A percentile compares a stretch with the other conserved stretches of the same genome.
These are phyloP conservation scores for Oryza glaberrima DNA, from an alignment of 176 grass and related monocot species.

Conservation along the genomic window DNA sequence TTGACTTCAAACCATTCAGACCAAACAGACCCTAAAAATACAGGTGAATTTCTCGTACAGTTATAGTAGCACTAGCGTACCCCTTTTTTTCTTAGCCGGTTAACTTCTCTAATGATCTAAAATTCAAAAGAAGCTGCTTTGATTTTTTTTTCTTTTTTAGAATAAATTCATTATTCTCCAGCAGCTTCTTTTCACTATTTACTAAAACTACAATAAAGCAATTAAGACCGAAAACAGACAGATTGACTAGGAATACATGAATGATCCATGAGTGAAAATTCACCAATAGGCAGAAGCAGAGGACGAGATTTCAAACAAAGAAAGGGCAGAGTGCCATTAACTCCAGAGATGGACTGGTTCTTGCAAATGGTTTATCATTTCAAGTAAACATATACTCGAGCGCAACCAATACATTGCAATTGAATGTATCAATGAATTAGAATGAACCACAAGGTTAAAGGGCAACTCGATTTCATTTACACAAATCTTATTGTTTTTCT, in stretches of 20 bases:
- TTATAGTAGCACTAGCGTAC: no score
- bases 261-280: not conserved
- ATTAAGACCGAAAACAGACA: no score
- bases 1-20: no score
- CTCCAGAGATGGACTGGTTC: not conserved
- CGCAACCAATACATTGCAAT: not conserved
- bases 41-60: no score
- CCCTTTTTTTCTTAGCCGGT: no score
- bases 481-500: conserved; percentile 14
- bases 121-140: no score
- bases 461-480: conserved; percentile 7
- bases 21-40: no score
- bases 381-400: not conserved
- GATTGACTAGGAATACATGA: not conserved
- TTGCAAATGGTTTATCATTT: not conserved
- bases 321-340: not conserved
- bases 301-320: not conserved
- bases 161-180: no score
- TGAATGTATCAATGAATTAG: not conserved
- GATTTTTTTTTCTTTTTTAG: no score
- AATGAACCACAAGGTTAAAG: not conserved
- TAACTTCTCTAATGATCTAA: no score
- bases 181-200: no score
- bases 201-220: no score
- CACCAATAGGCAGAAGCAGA: not conserved